Conservation (phyloP, 352 stramenopile species). For the Elongisporangium senticosum region DNA sequence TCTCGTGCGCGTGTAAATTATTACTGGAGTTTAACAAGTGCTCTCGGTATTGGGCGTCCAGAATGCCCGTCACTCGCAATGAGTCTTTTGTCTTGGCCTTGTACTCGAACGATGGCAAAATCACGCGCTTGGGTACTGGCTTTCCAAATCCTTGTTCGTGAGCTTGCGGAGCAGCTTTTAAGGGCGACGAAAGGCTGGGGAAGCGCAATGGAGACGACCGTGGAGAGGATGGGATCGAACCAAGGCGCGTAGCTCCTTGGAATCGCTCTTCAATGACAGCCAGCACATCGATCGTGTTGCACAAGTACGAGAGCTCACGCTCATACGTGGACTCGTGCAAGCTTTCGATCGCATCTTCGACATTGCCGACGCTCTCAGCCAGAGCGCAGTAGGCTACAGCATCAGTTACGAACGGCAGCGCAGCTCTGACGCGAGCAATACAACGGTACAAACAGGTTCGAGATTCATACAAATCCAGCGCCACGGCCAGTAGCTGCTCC, state of each 20-base stretch:
- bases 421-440: constrained; percentile 35
- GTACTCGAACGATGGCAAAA: constrained; percentile 19
- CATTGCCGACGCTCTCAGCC: constrained; percentile 44
- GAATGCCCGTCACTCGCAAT: constrained; percentile 30
- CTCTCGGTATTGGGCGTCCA: constrained; percentile 37
- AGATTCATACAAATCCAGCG: constrained; percentile 46
- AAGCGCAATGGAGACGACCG: constrained; percentile 14
- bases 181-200: constrained; percentile 21
- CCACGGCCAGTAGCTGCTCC: constrained; percentile 38
- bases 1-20: constrained; percentile 10
- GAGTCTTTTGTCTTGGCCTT: not conserved
- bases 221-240: constrained; percentile 8
- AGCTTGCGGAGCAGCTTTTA: not conserved
- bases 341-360: constrained; percentile 42
- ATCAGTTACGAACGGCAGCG: constrained; percentile 37
- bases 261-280: constrained; percentile 22
- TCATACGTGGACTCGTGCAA: constrained; percentile 50
- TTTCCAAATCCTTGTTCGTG: not conserved
- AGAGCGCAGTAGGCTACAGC: constrained; percentile 52
- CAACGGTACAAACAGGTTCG: constrained; percentile 25
- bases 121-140: constrained; percentile 6
- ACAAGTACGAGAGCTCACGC: constrained; percentile 53
- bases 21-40: constrained; percentile 10
- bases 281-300: constrained; percentile 39
- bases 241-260: not conserved